Conservation (phyloP, 225 moss, liverwort and hornwort species). For the Pseudisothecium myosuroides region DNA sequence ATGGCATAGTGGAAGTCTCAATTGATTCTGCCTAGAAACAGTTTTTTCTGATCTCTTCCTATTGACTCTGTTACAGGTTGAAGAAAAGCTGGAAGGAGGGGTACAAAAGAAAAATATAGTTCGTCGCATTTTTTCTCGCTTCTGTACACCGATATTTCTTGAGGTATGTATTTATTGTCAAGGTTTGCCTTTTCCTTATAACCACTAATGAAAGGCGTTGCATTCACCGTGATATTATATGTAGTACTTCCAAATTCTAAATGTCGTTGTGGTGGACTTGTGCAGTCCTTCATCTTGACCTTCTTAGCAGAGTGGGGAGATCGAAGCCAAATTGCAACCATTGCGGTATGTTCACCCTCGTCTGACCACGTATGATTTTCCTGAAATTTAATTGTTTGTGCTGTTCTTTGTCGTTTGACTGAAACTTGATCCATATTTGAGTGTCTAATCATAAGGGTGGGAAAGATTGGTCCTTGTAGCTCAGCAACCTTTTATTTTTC, state of each 20-base stretch:
- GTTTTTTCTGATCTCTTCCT: not conserved
- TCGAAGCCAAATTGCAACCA: conserved; percentile 96
- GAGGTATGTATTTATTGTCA: conserved; percentile 39
- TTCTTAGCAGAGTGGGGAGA: conserved; percentile 99
- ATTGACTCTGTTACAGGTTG: conserved; percentile 43
- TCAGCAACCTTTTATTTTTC: not conserved
- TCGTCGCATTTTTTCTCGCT: conserved; percentile 71
- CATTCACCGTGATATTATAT: not conserved
- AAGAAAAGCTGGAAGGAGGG: conserved; percentile 92
- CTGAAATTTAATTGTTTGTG: not conserved
- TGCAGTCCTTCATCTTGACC: conserved; percentile 91
- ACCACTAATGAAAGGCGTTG: not conserved
- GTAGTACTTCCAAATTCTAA: not conserved
- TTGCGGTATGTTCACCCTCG: conserved; percentile 53
- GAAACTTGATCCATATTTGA: not conserved
- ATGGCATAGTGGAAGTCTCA: not conserved
- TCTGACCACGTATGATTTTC: not conserved
- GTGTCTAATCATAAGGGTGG: not conserved
- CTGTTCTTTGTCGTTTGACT: not conserved
- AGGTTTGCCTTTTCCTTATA: not conserved
- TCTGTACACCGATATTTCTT: conserved; percentile 91
- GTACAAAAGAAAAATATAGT: conserved; percentile 58
- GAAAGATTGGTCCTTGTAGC: not conserved
- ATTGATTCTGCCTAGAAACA: not conserved
- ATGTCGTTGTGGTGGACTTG: not conserved